Evolutionary conservation across 345 rosid genomes (phyloP), one percentile per base, ranked within the genome.

Genomic region (Eucalyptus virginea): DNA sequence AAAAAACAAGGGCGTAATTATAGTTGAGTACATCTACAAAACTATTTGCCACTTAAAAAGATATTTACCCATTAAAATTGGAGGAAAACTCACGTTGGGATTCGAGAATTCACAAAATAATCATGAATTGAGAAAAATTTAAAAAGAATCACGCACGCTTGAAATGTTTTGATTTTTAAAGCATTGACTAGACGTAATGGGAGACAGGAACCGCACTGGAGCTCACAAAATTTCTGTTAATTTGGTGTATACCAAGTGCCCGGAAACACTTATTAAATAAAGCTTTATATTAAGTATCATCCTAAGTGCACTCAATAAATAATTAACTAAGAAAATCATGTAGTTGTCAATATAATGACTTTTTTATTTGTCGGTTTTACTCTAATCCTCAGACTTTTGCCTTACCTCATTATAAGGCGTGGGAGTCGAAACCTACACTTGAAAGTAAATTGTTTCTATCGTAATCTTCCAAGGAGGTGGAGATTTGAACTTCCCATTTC

Each of bases 391-490:
- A 50, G 0, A 50, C 52, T 50, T 50, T 50, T 50, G 7, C 19
- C 1, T 3, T 16, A 50, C 2, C 1, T 50, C 3, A 6, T 50
- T 16, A 1, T 16, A 50, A 1, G 1, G 52, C 1, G 19, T 50
- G 3, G 0, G 3, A 16, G 7, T 50, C 8, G 1, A 50, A 16
- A 50, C 6, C 1, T 3, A 16, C 1, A 50, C 3, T 50, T 50
- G 6, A 50, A 50, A 50, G 1, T 50, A 50, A 50, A 50, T 16
- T 1, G 3, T 50, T 0, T 50, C 0, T 3, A 16, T 3, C 3
- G 7, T 3, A 50, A 16, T 5, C 16, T 3, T 6, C 1, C 0
- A 6, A 50, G 1, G 16, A 16, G 17, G 7, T 50, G 7, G 7
- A 1, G 3, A 50, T 15, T 50, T 7, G 19, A 50, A 16, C 19